Conservation (phyloP, 495 filamentous ascomycete species). For the Tuber microsphaerosporum region DNA sequence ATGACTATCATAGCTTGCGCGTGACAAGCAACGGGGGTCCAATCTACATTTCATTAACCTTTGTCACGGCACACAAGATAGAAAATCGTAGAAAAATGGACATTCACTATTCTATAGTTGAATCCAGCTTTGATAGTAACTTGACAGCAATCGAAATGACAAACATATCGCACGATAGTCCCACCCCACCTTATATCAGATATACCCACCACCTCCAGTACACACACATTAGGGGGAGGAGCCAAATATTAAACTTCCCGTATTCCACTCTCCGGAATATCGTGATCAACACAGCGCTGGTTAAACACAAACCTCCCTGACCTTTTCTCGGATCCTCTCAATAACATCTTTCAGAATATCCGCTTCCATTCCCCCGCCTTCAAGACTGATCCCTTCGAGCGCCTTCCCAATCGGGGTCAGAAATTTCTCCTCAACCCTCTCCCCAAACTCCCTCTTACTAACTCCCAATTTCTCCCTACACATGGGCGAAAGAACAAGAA, state of each 20-base stretch:
- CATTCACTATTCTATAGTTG: background rate
- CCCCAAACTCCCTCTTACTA: constrained; percentile 19
- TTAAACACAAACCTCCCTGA: background rate
- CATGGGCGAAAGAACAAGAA: constrained; percentile 42
- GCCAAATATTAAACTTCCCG: background rate
- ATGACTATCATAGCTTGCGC: background rate
- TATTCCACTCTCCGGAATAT: background rate
- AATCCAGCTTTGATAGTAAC: background rate
- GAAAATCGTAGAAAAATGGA: background rate
- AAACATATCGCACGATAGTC: background rate
- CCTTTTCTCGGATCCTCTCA: constrained; percentile 22
- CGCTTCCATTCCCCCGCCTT: constrained; percentile 29
- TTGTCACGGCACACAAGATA: background rate
- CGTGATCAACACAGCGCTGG: background rate
- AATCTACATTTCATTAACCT: background rate
- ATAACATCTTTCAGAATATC: constrained; percentile 33
- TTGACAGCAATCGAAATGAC: background rate
- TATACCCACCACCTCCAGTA: background rate
- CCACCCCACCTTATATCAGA: background rate
- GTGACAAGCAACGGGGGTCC: background rate
- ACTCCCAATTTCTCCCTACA: constrained; percentile 19
- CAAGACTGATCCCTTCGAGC: constrained; percentile 45
- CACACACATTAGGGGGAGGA: background rate
- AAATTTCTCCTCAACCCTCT: constrained; percentile 49
- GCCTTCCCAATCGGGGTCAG: constrained; percentile 49